Conservation (phyloP, 2,329 filamentous ascomycete genomes). For the Didymella arachidicola region DNA sequence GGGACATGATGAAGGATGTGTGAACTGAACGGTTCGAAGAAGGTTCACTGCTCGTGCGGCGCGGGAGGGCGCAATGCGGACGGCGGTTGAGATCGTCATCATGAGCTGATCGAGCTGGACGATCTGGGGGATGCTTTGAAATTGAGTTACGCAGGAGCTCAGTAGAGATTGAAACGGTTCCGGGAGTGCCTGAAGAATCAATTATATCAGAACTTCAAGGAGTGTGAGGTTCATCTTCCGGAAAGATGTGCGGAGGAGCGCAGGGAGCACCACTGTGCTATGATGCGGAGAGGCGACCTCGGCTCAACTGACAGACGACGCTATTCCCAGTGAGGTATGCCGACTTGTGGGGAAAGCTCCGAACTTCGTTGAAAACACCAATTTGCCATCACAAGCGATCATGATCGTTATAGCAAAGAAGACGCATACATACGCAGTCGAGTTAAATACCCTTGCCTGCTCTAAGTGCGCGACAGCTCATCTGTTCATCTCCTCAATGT, state of each 20-base stretch:
- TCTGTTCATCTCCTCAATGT: no score
- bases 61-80: constrained; percentile 52
- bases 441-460: no score
- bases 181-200: background rate
- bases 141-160: background rate
- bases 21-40: constrained; percentile 88
- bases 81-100: constrained; percentile 26
- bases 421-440: background rate
- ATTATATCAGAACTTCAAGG: background rate
- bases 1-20: constrained; percentile 89
- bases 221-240: background rate
- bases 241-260: constrained; percentile 13
- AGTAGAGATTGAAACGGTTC: background rate
- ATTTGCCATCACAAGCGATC: background rate
- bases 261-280: background rate
- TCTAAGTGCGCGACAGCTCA: no score
- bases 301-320: constrained; percentile 1
- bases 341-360: constrained; percentile 15
- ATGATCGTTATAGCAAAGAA: background rate
- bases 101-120: background rate
- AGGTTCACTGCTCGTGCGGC: constrained; percentile 72
- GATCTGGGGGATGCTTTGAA: constrained; percentile 3
- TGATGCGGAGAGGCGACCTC: constrained; percentile 21
- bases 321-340: constrained; percentile 10
- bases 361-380: background rate